phyloP scores from a whole-genome alignment of 129 eudicot genomes.

The Arctium minus region DNA sequence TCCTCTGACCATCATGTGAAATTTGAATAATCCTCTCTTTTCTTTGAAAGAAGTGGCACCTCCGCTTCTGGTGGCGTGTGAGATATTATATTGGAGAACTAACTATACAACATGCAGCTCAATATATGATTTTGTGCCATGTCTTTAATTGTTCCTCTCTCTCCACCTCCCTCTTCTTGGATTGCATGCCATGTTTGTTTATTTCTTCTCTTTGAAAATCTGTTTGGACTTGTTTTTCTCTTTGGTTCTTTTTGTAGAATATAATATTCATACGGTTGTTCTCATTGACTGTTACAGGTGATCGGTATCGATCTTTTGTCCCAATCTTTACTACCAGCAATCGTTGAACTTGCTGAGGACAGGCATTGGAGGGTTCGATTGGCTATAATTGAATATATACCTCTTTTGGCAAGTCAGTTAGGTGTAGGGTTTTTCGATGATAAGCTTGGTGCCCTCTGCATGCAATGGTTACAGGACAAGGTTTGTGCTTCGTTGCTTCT shows the following conservation, averaged over 20 bases:
- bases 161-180: neutral
- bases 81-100: too few species aligned
- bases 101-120: neutral
- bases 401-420: slow-evolving; percentile 92
- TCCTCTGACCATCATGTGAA: neutral
- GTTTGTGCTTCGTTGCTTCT: slow-evolving; percentile 33
- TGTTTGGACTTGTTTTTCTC: neutral
- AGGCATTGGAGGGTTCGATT: slow-evolving; percentile 99
- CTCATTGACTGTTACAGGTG: slow-evolving; percentile 48
- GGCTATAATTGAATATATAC: slow-evolving; percentile 97
- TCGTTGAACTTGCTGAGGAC: slow-evolving; percentile 99
- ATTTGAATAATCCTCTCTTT: neutral
- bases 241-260: neutral
- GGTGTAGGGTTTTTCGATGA: slow-evolving; percentile 99
- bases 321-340: slow-evolving; percentile 92
- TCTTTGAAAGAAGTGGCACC: neutral
- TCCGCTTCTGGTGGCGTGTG: too few species aligned
- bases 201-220: neutral
- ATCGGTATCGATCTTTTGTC: slow-evolving; percentile 95
- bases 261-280: neutral
- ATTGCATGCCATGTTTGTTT: neutral
- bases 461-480: slow-evolving; percentile 99
- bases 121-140: neutral
- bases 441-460: slow-evolving; percentile 94
- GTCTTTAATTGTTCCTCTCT: neutral